Percentiles rank a stretch among this genome's conserved stretches.
Evolutionary conservation across 768 basidiomycete species (phyloP).

Genomic region (Rhizopogon rudus): DNA sequence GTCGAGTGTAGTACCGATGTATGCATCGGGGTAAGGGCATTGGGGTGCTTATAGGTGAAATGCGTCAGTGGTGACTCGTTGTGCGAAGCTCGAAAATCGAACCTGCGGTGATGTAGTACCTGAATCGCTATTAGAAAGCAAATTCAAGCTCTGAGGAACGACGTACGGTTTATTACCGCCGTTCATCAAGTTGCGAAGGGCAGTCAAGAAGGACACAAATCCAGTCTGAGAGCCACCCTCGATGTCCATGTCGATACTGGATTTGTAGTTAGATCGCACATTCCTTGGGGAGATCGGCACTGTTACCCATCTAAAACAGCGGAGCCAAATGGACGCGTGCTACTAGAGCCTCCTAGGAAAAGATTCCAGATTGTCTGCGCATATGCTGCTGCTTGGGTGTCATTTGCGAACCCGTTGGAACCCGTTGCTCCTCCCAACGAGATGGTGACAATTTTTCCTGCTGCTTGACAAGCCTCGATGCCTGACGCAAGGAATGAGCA

Average conservation of each 20-base stretch:
- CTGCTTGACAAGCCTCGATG: conserved; percentile 60
- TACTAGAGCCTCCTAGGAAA: conserved; percentile 60
- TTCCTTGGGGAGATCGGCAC: neutral
- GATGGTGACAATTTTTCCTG: conserved; percentile 56
- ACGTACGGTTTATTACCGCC: conserved; percentile 23
- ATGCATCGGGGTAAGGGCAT: conserved; percentile 45
- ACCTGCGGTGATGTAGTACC: conserved; percentile 42
- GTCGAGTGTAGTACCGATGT: conserved; percentile 37
- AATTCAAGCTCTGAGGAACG: neutral
- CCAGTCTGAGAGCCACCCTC: conserved; percentile 35
- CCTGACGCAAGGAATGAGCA: conserved; percentile 56
- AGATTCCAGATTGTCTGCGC: conserved; percentile 64
- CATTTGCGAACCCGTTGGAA: conserved; percentile 53
- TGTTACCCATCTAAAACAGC: conserved; percentile 69
- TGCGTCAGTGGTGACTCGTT: neutral
- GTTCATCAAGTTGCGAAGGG: conserved; percentile 22
- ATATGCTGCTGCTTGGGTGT: conserved; percentile 51
- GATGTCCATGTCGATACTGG: conserved; percentile 41
- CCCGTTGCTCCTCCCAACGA: conserved; percentile 62
- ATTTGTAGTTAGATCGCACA: neutral
- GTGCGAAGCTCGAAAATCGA: conserved; percentile 6
- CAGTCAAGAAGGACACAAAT: conserved; percentile 24
- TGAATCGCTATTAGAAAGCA: conserved; percentile 10
- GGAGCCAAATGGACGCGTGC: conserved; percentile 63
- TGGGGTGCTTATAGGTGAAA: conserved; percentile 27